Evolutionary conservation across 768 basidiomycete genomes (phyloP).

Genomic region (Gymnopilus junonius): DNA sequence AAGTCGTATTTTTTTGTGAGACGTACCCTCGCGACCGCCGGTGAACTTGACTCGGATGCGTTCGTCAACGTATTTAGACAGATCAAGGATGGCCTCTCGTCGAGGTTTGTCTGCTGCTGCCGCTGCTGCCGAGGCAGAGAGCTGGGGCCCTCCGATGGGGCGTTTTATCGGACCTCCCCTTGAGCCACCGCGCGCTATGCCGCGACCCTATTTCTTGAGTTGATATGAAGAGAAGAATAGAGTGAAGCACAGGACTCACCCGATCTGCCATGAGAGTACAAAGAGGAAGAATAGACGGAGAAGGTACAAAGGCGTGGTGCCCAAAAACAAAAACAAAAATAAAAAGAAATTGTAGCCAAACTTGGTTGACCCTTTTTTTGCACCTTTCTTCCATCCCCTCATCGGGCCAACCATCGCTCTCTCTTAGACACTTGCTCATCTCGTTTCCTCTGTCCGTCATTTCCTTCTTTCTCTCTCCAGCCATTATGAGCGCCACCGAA

Average conservation of each 20-base stretch:
- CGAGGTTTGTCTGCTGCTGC: conserved; percentile 76
- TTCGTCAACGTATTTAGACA: conserved; percentile 92
- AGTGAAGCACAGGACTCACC: conserved; percentile 42
- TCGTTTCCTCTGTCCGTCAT: conserved; percentile 5
- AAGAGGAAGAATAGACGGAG: conserved; percentile 10
- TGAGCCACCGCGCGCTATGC: conserved; percentile 43
- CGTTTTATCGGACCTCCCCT: conserved; percentile 53
- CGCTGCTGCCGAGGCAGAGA: conserved; percentile 42
- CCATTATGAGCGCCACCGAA: conserved; percentile 87
- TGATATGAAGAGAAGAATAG: conserved; percentile 33
- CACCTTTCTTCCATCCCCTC: conserved; percentile 20
- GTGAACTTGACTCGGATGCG: conserved; percentile 95
- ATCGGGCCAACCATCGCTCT: conserved; percentile 15
- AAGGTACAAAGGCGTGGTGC: conserved; percentile 17
- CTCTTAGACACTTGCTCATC: conserved; percentile 10
- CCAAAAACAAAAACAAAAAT: conserved; percentile 28
- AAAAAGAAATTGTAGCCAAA: conserved; percentile 22
- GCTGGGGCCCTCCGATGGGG: conserved; percentile 46
- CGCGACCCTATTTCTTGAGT: conserved; percentile 61
- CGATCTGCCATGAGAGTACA: conserved; percentile 62
- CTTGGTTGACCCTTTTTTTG: conserved; percentile 20
- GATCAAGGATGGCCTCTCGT: conserved; percentile 93
- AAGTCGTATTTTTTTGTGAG: neutral
- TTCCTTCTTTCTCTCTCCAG: conserved; percentile 5
- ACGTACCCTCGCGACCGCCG: conserved; percentile 91